Evolutionary conservation across 331 rosid species (phyloP), one percentile per base, ranked within the genome.

Genomic region (Erythrophleum ivorense): DNA sequence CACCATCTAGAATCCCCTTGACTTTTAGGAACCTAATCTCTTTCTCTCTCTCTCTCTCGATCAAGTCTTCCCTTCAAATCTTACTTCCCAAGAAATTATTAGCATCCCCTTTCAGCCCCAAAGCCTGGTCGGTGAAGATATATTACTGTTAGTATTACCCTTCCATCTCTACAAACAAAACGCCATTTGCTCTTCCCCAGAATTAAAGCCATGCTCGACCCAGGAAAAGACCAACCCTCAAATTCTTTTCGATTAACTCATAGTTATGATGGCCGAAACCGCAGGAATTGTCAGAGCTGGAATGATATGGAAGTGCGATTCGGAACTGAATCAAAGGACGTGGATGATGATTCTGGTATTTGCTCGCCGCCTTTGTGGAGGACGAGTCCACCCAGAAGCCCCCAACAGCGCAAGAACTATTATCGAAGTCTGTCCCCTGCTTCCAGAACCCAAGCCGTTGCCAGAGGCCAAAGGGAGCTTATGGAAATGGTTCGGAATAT

Each of bases 401-500:
- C 91, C 3, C 76, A 71, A 8, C 86, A 68, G 6, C 65, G 63
- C 48, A 80, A 48, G 33, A 80, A 34, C 33, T 81, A 87, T 34
- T 84, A 86, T 81, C 85, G 87, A 24, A 88, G 71, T 60, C 85
- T 90, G 0, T 94, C 98, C 6, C 95, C 97, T 5, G 67, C 87
- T 4, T 89, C 97, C 4, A 84, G 90, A 74, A 78, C 92, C 0
- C 94, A 90, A 73, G 97, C 95, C 33, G 86, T 94, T 4, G 90
- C 85, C 29, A 88, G 73, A 36, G 98, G 98, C 7, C 98, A 94
- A 78, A 85, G 52, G 45, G 98, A 94, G 72, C 88, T 94, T 16
- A 94, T 94, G 97, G 97, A 94, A 3, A 89, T 92, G 91, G 97
- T 92, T 7, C 80, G 68, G 29, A 84, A 86, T 78, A 91, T 94